Conservation (phyloP, 768 basidiomycete species). For the Russula sp. region DNA sequence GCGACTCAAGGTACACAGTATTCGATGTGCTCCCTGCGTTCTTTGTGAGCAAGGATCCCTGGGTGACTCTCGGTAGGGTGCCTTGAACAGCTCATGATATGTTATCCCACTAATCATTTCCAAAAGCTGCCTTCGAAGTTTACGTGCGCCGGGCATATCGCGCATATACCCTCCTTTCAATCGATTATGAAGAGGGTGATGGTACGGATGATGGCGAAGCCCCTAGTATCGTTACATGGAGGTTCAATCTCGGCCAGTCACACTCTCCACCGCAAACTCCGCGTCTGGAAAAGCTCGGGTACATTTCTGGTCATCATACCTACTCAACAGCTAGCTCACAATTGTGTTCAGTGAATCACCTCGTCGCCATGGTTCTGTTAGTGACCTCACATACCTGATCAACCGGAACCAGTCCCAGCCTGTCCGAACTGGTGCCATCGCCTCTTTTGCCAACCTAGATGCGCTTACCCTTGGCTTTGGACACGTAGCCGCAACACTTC, state of each 20-base stretch:
- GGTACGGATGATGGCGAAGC: conserved; percentile 76
- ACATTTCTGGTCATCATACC: conserved; percentile 21
- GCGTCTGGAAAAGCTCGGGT: conserved; percentile 46
- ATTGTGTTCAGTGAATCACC: conserved; percentile 40
- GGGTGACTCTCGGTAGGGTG: conserved; percentile 71
- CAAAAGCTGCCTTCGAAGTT: conserved; percentile 84
- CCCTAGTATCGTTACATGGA: conserved; percentile 81
- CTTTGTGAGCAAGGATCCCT: conserved; percentile 81
- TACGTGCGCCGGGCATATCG: conserved; percentile 95
- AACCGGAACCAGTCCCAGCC: conserved; percentile 83
- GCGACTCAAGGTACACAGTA: conserved; percentile 93
- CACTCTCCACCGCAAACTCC: conserved; percentile 86
- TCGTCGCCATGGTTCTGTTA: conserved; percentile 86
- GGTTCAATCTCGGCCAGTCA: conserved; percentile 89
- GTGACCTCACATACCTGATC: conserved; percentile 92
- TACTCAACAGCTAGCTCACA: not conserved
- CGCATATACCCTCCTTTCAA: conserved; percentile 83
- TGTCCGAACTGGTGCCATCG: conserved; percentile 82
- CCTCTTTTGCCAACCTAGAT: conserved; percentile 75
- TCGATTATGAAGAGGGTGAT: conserved; percentile 95
- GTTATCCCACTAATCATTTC: not conserved
- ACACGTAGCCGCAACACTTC: conserved; percentile 66
- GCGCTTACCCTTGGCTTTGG: conserved; percentile 69
- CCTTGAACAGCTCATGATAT: no score
- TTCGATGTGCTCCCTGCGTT: conserved; percentile 96